These are phyloP conservation scores for Fusarium foetens DNA, from an alignment of 2,329 filamentous ascomycete species.

Conservation along the genomic window DNA sequence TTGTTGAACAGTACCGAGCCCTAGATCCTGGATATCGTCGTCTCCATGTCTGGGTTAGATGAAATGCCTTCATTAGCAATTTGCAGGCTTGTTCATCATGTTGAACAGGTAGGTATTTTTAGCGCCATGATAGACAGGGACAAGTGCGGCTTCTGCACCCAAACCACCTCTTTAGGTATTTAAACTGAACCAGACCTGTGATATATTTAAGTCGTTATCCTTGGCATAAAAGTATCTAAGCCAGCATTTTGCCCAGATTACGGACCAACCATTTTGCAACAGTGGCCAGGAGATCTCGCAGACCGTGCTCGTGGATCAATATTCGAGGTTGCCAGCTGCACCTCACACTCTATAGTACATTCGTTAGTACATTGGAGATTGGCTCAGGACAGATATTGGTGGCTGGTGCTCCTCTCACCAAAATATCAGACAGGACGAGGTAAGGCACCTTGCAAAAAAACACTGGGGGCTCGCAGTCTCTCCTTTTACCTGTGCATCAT, in stretches of 20 bases:
- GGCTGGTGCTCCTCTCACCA: conserved; percentile 17
- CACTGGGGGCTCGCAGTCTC: conserved; percentile 8
- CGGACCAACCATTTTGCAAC: not conserved
- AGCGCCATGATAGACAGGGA: conserved; percentile 21
- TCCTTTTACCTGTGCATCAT: conserved; percentile 35
- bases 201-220: not conserved
- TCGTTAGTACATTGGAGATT: not conserved
- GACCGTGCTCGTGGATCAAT: not conserved
- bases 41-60: not conserved
- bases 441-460: conserved; percentile 15
- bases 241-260: not conserved
- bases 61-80: not conserved
- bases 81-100: not conserved
- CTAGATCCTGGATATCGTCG: not conserved
- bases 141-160: conserved; percentile 1
- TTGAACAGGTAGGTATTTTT: not conserved
- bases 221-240: not conserved
- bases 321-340: not conserved
- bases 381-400: conserved; percentile 12
- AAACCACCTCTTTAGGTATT: conserved; percentile 4
- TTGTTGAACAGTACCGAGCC: not conserved
- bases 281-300: not conserved
- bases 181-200: not conserved
- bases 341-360: not conserved
- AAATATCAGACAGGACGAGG: conserved; percentile 9